These are phyloP conservation scores for Phyllosticta citribraziliensis DNA, from an alignment of 2,329 filamentous ascomycete species.

Conservation along the genomic window DNA sequence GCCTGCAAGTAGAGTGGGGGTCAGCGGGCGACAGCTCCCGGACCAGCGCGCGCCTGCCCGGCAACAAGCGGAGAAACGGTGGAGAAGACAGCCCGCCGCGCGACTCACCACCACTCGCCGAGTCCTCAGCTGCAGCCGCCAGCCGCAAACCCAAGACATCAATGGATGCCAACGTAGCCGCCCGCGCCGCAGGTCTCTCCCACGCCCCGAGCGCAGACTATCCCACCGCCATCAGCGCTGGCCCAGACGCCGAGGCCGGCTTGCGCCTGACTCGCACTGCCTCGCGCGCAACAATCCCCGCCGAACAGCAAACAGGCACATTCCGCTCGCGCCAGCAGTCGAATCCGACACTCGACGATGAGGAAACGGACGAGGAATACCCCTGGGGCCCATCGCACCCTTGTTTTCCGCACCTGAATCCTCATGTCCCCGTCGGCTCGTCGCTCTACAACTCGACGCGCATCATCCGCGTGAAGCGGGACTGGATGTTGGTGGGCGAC, in stretches of 20 bases:
- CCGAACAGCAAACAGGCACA: not conserved
- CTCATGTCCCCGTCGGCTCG: constrained; percentile 73
- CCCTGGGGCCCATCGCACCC: constrained; percentile 92
- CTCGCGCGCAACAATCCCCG: constrained; percentile 9
- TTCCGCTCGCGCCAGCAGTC: constrained; percentile 8
- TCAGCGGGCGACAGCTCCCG: constrained; percentile 37
- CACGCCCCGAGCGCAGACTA: not conserved
- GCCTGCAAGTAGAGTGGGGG: constrained; percentile 28
- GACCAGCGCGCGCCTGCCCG: constrained; percentile 44
- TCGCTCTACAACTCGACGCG: constrained; percentile 67
- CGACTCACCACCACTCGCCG: not conserved
- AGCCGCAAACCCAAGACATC: not conserved
- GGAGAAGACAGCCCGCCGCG: not conserved
- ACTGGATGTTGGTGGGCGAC: constrained; percentile 86
- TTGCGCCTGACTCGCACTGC: constrained; percentile 6
- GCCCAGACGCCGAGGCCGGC: constrained; percentile 8
- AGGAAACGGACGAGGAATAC: constrained; percentile 39
- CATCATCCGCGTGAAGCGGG: constrained; percentile 81
- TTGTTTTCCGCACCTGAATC: constrained; percentile 87
- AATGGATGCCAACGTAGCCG: constrained; percentile 5
- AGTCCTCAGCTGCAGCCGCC: not conserved
- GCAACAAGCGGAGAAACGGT: constrained; percentile 12
- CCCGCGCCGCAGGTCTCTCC: constrained; percentile 1
- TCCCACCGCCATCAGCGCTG: constrained; percentile 1
- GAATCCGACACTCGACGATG: not conserved